Evolutionary conservation across 371 early-diverging fungal genomes (phyloP).

Genomic region (Lichtheimia ornata): DNA sequence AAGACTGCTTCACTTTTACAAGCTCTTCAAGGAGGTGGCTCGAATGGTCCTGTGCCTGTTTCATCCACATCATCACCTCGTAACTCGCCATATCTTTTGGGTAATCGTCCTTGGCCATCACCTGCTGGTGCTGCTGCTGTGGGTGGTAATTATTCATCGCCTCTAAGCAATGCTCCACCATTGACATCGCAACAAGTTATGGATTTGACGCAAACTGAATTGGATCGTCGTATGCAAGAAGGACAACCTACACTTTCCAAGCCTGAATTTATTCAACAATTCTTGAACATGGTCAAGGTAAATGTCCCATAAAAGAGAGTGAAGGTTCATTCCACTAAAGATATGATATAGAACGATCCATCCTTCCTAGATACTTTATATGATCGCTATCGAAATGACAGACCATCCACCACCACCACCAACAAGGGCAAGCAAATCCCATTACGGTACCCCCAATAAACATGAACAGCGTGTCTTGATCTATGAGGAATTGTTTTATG

Average conservation of each 20-base stretch:
- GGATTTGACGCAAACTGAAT: slow-evolving; percentile 29
- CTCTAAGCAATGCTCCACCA: slow-evolving; percentile 17
- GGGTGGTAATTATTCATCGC: slow-evolving; percentile 6
- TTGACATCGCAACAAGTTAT: slow-evolving; percentile 29
- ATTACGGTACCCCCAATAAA: no score
- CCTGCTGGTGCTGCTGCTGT: not conserved
- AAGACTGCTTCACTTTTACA: slow-evolving; percentile 50
- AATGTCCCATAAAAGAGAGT: not conserved
- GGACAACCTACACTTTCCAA: slow-evolving; percentile 36
- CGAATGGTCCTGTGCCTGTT: not conserved
- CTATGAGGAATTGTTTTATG: no score
- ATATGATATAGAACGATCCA: slow-evolving; percentile 15
- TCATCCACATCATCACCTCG: slow-evolving; percentile 7
- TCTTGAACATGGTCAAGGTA: slow-evolving; percentile 48
- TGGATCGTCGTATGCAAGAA: slow-evolving; percentile 25
- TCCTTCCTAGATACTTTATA: slow-evolving; percentile 22
- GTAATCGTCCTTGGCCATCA: slow-evolving; percentile 14
- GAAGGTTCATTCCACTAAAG: not conserved
- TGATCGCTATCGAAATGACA: slow-evolving; percentile 6
- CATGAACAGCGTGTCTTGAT: no score
- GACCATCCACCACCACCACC: not conserved
- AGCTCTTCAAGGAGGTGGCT: slow-evolving; percentile 34
- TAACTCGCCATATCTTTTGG: slow-evolving; percentile 15
- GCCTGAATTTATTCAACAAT: slow-evolving; percentile 53
- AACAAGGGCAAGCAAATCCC: no score